Conservation (phyloP, 2,329 filamentous ascomycete species). For the Cyphellophora europaea region DNA sequence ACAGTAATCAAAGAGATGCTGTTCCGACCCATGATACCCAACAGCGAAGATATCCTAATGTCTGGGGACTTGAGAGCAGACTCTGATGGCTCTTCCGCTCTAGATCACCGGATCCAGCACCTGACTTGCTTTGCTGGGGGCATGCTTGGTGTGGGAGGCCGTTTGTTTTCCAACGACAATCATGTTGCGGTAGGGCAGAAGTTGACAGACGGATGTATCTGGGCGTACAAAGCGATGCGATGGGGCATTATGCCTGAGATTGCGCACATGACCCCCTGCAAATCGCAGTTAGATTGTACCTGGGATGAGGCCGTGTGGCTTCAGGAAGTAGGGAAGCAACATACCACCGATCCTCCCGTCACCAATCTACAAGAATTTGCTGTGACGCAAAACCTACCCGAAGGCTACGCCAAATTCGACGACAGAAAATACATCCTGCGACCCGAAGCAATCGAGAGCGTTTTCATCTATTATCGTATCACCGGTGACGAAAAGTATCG, state of each 20-base stretch:
- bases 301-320: not conserved
- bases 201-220: constrained; percentile 55
- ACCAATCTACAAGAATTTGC: constrained; percentile 18
- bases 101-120: constrained; percentile 42
- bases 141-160: constrained; percentile 59
- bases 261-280: constrained; percentile 30
- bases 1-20: constrained; percentile 36
- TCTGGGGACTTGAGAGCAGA: constrained; percentile 32
- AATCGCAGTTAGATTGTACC: not conserved
- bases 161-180: constrained; percentile 45
- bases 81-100: constrained; percentile 15
- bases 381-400: constrained; percentile 31
- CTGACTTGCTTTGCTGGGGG: constrained; percentile 63
- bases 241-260: constrained; percentile 55
- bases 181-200: constrained; percentile 49
- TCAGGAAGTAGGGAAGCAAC: constrained; percentile 10
- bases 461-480: constrained; percentile 51
- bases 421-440: constrained; percentile 55
- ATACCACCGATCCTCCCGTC: constrained; percentile 14
- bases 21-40: constrained; percentile 40
- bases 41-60: constrained; percentile 37
- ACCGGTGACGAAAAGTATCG: constrained; percentile 43
- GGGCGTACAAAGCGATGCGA: constrained; percentile 48
- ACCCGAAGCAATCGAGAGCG: constrained; percentile 50
- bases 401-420: constrained; percentile 45